Base-by-base conservation (phyloP, 2,329 filamentous ascomycete species). In the Aspergillus sp. region DNA sequence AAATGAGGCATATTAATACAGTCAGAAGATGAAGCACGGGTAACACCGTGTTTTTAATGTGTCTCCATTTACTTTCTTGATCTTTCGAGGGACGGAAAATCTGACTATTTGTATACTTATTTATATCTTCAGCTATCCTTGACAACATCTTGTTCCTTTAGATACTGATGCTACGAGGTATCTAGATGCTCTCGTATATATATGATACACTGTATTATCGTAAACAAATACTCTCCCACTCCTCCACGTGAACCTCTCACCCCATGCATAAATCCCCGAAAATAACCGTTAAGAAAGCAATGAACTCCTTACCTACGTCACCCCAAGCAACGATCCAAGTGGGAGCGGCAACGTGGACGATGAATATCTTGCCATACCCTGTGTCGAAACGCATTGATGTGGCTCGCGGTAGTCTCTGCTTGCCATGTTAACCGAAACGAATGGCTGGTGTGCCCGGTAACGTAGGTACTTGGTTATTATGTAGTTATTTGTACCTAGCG, bases 261-360 rank as follows among this genome's bases (percentile, higher is more conserved):
- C 45, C 45, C 45, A 18, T 48, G 45, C 45, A 48, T 34, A 48
- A 34, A 48, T n/a, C 30, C 24, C 45, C 45, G 34, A 49, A 38
- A 30, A 17, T 36, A 30, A 30, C 34, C 34, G 15, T 36, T 39
- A 20, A 50, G 30, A 41, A 50, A 8, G 18, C 36, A 50, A 39
- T 17, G 18, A 9, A 20, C 32, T 30, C 48, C 48, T 41, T 50
- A 26, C 48, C 48, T 38, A 50, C 18, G 48, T 50, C 48, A 50
- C 48, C 48, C 17, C 13, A 34, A 50, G 48, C 48, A 50, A 50
- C 48, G 36, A 41, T 12, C 15, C 5, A 15, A 17, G 13, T 42
- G 39, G 17, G n/a, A 17, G 39, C 9, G 13, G 34, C 34, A 15
- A 36, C 34, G 15, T 36, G 34, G 34, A 36, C 34, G 15, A 9